These are phyloP conservation scores for Colletotrichum sp. DNA, from an alignment of 2,329 filamentous ascomycete genomes.

Conservation along the genomic window DNA sequence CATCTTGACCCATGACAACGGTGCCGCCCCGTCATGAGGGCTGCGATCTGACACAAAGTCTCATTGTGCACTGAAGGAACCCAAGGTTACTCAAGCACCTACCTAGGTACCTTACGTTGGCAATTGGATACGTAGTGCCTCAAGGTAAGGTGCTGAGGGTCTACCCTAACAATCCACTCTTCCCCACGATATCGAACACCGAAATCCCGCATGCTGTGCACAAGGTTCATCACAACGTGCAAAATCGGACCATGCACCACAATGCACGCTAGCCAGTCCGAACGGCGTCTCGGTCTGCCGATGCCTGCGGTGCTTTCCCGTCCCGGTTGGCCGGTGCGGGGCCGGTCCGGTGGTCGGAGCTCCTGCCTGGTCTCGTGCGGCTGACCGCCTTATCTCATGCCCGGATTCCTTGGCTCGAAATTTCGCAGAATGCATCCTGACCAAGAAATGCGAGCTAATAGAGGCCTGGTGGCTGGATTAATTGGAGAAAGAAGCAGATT, in stretches of 20 bases:
- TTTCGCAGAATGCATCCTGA: no score
- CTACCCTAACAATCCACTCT: background rate
- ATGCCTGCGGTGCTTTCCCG: background rate
- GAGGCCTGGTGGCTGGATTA: background rate
- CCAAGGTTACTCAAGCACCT: background rate
- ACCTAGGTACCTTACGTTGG: background rate
- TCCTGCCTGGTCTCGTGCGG: background rate
- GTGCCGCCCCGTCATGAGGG: background rate
- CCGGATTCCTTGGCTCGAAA: no score
- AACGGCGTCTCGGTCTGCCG: background rate
- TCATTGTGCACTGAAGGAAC: background rate
- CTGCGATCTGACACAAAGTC: conserved; percentile 3
- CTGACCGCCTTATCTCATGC: background rate
- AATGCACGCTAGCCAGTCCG: background rate
- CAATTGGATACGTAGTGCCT: background rate
- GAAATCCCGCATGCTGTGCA: background rate
- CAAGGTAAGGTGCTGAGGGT: background rate
- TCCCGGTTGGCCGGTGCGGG: background rate
- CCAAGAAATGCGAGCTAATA: no score
- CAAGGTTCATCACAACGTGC: background rate
- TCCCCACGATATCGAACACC: background rate
- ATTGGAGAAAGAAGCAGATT: background rate
- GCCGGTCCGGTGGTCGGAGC: background rate
- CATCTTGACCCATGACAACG: background rate
- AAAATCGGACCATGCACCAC: background rate